A percentile compares a stretch with the other conserved stretches of the same genome.
These are phyloP conservation scores for Paecilomyces sp. DNA, from an alignment of 2,329 filamentous ascomycete species.

Conservation along the genomic window DNA sequence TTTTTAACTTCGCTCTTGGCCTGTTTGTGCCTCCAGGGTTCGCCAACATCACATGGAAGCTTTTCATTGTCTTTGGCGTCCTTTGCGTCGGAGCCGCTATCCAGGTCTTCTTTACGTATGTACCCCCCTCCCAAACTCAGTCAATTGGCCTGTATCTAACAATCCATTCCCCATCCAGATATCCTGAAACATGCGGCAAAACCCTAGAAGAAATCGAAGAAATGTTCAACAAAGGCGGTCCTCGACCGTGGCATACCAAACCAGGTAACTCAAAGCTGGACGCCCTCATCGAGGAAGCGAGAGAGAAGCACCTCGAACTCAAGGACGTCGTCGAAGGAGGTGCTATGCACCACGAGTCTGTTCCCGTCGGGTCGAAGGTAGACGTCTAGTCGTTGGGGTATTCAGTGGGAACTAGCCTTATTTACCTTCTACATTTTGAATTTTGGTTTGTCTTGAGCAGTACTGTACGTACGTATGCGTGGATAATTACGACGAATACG, in stretches of 20 bases:
- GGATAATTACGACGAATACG: no score
- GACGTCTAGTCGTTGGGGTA: background rate
- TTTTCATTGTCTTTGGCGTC: slow-evolving; percentile 45
- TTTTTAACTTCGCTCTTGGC: slow-evolving; percentile 56
- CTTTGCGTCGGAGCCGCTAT: slow-evolving; percentile 40
- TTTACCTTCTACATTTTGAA: background rate
- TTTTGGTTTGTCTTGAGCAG: no score
- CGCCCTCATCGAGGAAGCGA: slow-evolving; percentile 18
- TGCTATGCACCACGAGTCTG: background rate
- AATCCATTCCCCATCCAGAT: slow-evolving; percentile 2
- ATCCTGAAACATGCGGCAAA: slow-evolving; percentile 30
- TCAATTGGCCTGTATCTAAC: background rate
- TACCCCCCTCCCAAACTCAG: background rate
- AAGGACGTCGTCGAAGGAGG: slow-evolving; percentile 7
- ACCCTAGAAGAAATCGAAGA: slow-evolving; percentile 34
- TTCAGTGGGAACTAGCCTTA: background rate
- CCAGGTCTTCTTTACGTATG: slow-evolving; percentile 40
- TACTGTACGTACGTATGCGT: no score
- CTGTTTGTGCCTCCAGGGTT: slow-evolving; percentile 54
- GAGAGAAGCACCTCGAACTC: slow-evolving; percentile 11
- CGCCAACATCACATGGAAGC: slow-evolving; percentile 50
- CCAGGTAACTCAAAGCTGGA: slow-evolving; percentile 23
- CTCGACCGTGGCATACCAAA: slow-evolving; percentile 25
- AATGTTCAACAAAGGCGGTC: slow-evolving; percentile 23
- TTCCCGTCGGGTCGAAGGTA: background rate